Base-by-base conservation (phyloP, 2,329 filamentous ascomycete genomes). In the Exophiala oligosperma region DNA sequence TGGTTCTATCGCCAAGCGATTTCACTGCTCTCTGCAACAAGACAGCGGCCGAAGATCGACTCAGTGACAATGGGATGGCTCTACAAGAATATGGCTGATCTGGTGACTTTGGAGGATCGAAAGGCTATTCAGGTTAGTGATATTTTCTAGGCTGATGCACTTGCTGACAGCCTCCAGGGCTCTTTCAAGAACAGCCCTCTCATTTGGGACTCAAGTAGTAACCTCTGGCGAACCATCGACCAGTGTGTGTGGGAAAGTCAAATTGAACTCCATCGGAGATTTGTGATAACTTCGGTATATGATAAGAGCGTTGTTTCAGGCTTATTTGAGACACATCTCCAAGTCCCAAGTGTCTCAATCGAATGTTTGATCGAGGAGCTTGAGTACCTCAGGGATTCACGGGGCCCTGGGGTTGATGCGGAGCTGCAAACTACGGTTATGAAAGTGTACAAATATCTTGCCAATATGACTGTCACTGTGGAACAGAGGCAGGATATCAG, bases 221-320 rank as follows among this genome's bases (percentile, higher is more conserved):
- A 17, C 5, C 14, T 47, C n/a, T 61, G 58, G 58, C 50, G 37
- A 46, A 54, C 49, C 9, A 11, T 57, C 17, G 43, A 58, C 14
- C 24, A 54, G 21, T 61, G 58, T 54, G 58, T 61, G 26, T 61
- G 58, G 58, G 32, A 58, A 14, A 57, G 58, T 50, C n/a, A n/a
- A 17, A 54, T 61, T 49, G 6, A 21, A 24, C 50, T 61, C 28
- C 49, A 44, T 17, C 23, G 50, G n/a, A 61, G 41, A 43, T 54
- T 54, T 59, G 43, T 58, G 21, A 51, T 61, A 38, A 49, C 58
- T 40, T 40, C 54, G 9, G 43, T 12, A 28, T 61, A 61, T 43
- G 55, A 55, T n/a, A 38, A 53, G 32, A 37, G 23, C 32, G 37
- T 49, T 11, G 41, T 58, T 8, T 47, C 29, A 7, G 49, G 46